Conservation (phyloP, 1,284 basidiomycete species). For the Cutaneotrichosporon curvatum region DNA sequence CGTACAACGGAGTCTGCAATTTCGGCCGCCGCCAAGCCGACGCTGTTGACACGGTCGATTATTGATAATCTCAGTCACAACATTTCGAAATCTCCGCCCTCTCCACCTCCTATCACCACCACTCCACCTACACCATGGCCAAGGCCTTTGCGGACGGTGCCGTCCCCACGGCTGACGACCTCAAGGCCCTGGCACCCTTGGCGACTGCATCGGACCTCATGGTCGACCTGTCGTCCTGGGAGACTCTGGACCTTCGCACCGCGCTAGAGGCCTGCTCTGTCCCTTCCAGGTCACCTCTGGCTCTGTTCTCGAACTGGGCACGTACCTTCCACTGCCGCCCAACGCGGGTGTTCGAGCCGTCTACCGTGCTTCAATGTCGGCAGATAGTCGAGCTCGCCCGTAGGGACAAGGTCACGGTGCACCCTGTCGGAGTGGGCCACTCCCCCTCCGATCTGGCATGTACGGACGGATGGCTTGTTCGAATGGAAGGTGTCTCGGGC, state of each 20-base stretch:
- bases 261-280: conserved; percentile 30
- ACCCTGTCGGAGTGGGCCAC: conserved; percentile 84
- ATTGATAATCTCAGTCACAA: too few species aligned
- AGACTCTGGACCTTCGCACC: conserved; percentile 15
- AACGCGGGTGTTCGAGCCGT: conserved; percentile 64
- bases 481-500: conserved; percentile 62
- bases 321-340: conserved; percentile 49
- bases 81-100: not conserved
- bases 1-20: too few species aligned
- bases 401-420: conserved; percentile 62
- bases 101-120: not conserved
- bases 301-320: conserved; percentile 52
- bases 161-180: not conserved
- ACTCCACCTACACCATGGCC: not conserved
- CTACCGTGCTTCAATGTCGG: conserved; percentile 62
- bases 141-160: too few species aligned
- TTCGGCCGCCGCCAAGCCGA: too few species aligned
- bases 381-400: conserved; percentile 77
- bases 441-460: conserved; percentile 88
- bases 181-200: not conserved
- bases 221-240: conserved; percentile 2
- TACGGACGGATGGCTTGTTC: conserved; percentile 73
- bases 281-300: conserved; percentile 21
- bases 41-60: too few species aligned
- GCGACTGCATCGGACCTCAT: not conserved